Base-by-base conservation (phyloP, 495 filamentous ascomycete species). In the Aspergillus bertholletiae region DNA sequence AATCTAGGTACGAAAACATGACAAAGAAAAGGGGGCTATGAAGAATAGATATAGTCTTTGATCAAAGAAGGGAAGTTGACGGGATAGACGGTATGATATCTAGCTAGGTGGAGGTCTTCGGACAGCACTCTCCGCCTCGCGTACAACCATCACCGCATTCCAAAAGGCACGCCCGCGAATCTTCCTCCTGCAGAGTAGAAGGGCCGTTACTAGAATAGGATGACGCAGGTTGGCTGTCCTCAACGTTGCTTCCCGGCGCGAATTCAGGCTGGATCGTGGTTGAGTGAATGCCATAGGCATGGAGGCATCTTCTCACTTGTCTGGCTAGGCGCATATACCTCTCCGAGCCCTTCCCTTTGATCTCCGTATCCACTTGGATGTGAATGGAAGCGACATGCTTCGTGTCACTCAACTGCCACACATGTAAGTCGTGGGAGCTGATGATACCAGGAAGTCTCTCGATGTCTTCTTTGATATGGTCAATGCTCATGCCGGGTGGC, bases 181-280 rank as follows among this genome's bases (percentile, higher is more conserved):
- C 79, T 22, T 57, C 75, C 41, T 70, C 78, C 24, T 70, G 70
- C 65, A 82, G 54, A 65, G 83, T 85, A 27, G 56, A 49, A 27
- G 59, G 55, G 12, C 69, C 67, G 17, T 59, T 59, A 24, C 54
- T 65, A 11, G 69, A 63, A 5, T 71, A 64, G 0, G 69, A 64
- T 11, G 62, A 53, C n/a, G 59, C 60, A 15, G 28, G 59, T 5
- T 61, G 60, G 37, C 59, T 71, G 17, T 78, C 71, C 60, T 85
- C 87, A 45, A 78, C 75, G n/a, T 78, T 76, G 27, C 70, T 71
- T 41, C 82, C 78, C 1, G 83, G 75, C 57, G 86, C 88, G 68
- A 94, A 98, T 66, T 98, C 94, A 2, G 95, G 95, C 72, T 98
- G 94, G 57, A 98, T 97, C 7, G 94, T 98, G 4, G 90, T 91